Evolutionary conservation across 768 basidiomycete species (phyloP), one percentile per base, ranked within the genome.

Genomic region (Favolaschia claudopus): DNA sequence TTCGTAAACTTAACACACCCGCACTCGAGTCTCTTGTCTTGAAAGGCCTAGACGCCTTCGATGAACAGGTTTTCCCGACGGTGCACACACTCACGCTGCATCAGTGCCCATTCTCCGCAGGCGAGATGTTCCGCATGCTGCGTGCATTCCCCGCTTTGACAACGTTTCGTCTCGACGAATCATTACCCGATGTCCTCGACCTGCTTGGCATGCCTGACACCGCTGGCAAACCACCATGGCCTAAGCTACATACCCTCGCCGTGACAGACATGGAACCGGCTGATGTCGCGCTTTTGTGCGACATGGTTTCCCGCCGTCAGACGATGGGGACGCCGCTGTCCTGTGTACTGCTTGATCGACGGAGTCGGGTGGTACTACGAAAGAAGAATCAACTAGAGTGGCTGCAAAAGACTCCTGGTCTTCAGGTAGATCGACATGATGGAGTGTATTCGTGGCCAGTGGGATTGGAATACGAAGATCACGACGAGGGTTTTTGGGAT

Each of bases 381-480:
- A 60, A 49, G 40, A 64, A 64, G 44, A 58, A 56, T 1, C 62
- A 63, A n/a, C 58, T 66, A 12, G 55, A 64, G 29, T 68, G 65
- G 65, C 47, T 68, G 12, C 55, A 62, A 47, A 57, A 71, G 31
- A 54, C 65, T n/a, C n/a, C n/a, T n/a, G n/a, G n/a, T n/a, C 55
- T 77, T 39, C 49, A 67, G 17, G 69, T 80, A 10, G 74, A 74
- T 33, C 68, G 72, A 31, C 57, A 58, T 55, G 70, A 76, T 39
- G 58, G 54, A 27, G 33, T 64, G 5, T 73, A 75, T 49, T 54
- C 67, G 6, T 83, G 82, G 82, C 81, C 80, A 8, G 60, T 66
- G 14, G 76, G 69, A 13, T 64, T 79, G 44, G 72, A 69, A 8
- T 80, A 78, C 63, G 70, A 76, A 40, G 79, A 81, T 60, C 70